A percentile compares a stretch with the other conserved stretches of the same genome.
These are phyloP conservation scores for Jaenimonas drosophilae DNA, from an alignment of 208 protist genomes.

Conservation along the genomic window DNA sequence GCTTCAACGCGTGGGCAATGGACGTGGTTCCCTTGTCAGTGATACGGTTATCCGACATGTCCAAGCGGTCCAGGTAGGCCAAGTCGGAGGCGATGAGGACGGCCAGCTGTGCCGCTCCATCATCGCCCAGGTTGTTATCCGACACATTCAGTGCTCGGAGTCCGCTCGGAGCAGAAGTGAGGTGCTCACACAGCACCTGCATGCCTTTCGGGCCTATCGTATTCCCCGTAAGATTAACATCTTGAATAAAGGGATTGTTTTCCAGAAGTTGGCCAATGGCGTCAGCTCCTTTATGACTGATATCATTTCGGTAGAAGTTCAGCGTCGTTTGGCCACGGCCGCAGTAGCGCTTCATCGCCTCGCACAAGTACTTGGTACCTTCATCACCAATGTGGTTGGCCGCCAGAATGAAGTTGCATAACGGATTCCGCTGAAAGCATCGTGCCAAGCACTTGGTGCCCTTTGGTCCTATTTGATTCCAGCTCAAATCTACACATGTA, in stretches of 20 bases:
- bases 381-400: conserved; percentile 73
- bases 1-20: conserved; percentile 40
- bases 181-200: conserved; percentile 31
- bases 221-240: conserved; percentile 68
- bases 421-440: conserved; percentile 64
- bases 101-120: conserved; percentile 60
- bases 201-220: conserved; percentile 68
- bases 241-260: conserved; percentile 42
- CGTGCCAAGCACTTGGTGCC: conserved; percentile 71
- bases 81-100: conserved; percentile 45
- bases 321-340: conserved; percentile 48
- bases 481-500: conserved; percentile 65
- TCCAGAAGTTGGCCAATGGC: conserved; percentile 53
- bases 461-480: conserved; percentile 68
- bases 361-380: conserved; percentile 46
- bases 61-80: conserved; percentile 41
- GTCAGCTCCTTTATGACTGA: conserved; percentile 49
- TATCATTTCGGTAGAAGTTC: conserved; percentile 69
- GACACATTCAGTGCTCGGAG: conserved; percentile 50
- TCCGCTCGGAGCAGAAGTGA: conserved; percentile 18
- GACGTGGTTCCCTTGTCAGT: conserved; percentile 40
- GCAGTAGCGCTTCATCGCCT: conserved; percentile 53
- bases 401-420: conserved; percentile 60
- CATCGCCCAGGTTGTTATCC: conserved; percentile 77
- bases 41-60: conserved; percentile 61